These are phyloP conservation scores for Suhomyces panamericanus DNA, from an alignment of 1,139 yeast genomes.

Conservation along the genomic window DNA sequence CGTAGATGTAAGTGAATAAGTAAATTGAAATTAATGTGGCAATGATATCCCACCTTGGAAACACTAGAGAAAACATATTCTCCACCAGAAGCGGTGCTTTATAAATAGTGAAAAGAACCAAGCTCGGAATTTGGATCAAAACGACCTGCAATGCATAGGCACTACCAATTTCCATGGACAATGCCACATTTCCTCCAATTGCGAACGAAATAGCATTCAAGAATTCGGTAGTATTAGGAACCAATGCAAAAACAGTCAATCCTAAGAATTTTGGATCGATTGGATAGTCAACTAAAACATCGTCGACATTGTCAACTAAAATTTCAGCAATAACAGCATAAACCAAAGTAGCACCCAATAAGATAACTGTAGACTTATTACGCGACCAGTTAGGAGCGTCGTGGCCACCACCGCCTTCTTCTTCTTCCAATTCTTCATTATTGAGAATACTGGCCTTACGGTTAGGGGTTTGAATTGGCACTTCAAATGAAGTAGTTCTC, in stretches of 20 bases:
- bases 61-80: slow-evolving; percentile 76
- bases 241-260: slow-evolving; percentile 89
- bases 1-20: slow-evolving; percentile 88
- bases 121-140: slow-evolving; percentile 85
- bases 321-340: slow-evolving; percentile 96
- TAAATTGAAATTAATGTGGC: slow-evolving; percentile 85
- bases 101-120: slow-evolving; percentile 74
- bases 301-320: slow-evolving; percentile 89
- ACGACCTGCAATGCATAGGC: slow-evolving; percentile 98
- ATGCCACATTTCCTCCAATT: slow-evolving; percentile 90
- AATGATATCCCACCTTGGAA: slow-evolving; percentile 94
- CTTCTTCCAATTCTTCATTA: slow-evolving; percentile 27
- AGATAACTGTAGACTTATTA: slow-evolving; percentile 77
- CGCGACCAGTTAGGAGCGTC: slow-evolving; percentile 98
- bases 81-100: slow-evolving; percentile 37
- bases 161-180: slow-evolving; percentile 96
- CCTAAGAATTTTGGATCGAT: slow-evolving; percentile 90
- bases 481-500: slow-evolving; percentile 1
- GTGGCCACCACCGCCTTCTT: slow-evolving; percentile 64
- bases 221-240: slow-evolving; percentile 96
- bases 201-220: slow-evolving; percentile 97
- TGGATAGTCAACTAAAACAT: slow-evolving; percentile 73
- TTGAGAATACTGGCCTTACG: slow-evolving; percentile 13
- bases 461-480: slow-evolving; percentile 6
- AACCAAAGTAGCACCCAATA: slow-evolving; percentile 78